A percentile compares a stretch with the other conserved stretches of the same genome.
These are phyloP conservation scores for Datura wrightii DNA, from an alignment of 257 asterid species.

Conservation along the genomic window DNA sequence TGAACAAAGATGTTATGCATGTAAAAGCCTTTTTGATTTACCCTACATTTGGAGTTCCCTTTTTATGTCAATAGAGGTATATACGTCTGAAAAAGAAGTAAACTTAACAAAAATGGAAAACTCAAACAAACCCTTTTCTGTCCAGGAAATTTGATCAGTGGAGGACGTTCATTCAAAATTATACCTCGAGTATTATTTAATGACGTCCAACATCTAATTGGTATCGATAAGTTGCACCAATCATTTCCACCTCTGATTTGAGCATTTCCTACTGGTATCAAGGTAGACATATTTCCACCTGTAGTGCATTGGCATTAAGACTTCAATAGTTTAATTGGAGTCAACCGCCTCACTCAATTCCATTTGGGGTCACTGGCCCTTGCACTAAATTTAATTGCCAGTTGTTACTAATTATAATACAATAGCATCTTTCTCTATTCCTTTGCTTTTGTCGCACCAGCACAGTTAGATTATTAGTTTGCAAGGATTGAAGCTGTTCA, in stretches of 20 bases:
- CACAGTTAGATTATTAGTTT: background rate
- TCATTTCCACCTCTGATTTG: background rate
- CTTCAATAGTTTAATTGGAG: constrained; percentile 18
- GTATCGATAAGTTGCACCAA: background rate
- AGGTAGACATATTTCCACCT: constrained; percentile 1
- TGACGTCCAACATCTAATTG: background rate
- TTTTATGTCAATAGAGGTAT: background rate
- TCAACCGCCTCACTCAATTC: background rate
- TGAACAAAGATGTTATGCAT: constrained; percentile 13
- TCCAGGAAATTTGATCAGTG: background rate
- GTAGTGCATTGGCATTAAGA: background rate
- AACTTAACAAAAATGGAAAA: background rate
- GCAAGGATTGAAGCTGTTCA: background rate
- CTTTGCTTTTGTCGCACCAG: background rate
- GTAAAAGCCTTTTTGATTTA: background rate
- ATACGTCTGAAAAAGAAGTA: background rate
- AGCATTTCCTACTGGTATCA: background rate
- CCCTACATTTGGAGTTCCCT: background rate
- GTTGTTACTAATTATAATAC: background rate
- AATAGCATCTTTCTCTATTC: background rate
- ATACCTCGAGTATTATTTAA: background rate
- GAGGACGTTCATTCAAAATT: background rate
- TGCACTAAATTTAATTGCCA: background rate
- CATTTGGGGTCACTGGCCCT: constrained; percentile 11
- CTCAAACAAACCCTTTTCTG: background rate